Base-by-base conservation (phyloP, 208 protist species). In the Trypanosoma avium region DNA sequence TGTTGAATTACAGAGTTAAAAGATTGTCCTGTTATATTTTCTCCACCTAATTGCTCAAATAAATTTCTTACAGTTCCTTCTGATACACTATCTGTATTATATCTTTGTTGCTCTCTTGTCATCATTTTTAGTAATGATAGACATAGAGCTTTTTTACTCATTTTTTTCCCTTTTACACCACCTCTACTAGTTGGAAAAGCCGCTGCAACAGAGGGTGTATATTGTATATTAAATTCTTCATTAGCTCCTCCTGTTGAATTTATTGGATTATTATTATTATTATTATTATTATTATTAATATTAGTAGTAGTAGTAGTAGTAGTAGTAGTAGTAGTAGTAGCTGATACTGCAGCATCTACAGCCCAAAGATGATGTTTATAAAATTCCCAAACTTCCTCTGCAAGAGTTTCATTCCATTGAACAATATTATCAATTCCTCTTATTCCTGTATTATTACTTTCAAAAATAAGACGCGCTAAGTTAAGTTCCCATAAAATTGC, bases 311-410 rank as follows among this genome's bases (percentile, higher is more conserved):
- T 15, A 3, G 4, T 12, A 53, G 13, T 24, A 15, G 9, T 7
- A 17, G 3, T 30, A 24, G 19, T 8, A 32, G 29, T 26, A 6
- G 42, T 13, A 50, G 27, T 10, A 9, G 48, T 29, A 10, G 56
- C 13, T 21, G 36, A 36, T 4, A 45, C 36, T 19, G 53, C 58
- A 12, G 54, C 62, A n/a, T 74, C 81, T 24, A 76, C 49, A 12
- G 59, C 67, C 50, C 75, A 73, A 7, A 88, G 55, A 58, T 92
- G 82, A 32, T 67, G 52, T 36, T 45, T 59, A 56, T 92, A 92
- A 27, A 52, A 61, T 19, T 54, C 30, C 83, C 86, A 92, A 43
- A 89, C 86, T 40, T 92, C 80, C 38, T 79, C 75, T 8, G 70
- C 60, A 48, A 83, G 61, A 21, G 48, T 32, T 22, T 62, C 57